Evolutionary conservation across 305 asterid species (phyloP).

Genomic region (Solanum hybrid): DNA sequence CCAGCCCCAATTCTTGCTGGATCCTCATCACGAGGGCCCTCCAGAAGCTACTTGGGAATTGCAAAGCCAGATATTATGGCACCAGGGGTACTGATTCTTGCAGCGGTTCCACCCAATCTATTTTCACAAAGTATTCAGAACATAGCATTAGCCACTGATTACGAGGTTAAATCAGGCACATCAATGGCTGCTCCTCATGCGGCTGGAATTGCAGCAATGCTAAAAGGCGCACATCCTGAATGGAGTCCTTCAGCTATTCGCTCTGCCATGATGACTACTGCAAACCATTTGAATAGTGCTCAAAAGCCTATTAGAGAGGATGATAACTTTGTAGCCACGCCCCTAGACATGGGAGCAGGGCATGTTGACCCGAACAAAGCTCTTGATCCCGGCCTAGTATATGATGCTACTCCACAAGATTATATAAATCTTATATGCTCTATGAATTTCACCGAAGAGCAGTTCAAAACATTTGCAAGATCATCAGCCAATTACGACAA

Average conservation of each 20-base stretch:
- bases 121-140: not conserved
- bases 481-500: slow-evolving; percentile 19
- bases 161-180: not conserved
- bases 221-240: slow-evolving; percentile 4
- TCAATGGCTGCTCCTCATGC: slow-evolving; percentile 5
- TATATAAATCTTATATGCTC: slow-evolving; percentile 14
- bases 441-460: slow-evolving; percentile 6
- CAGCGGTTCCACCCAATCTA: slow-evolving; percentile 17
- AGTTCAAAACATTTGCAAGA: slow-evolving; percentile 11
- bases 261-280: slow-evolving; percentile 1
- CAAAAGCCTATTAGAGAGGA: not conserved
- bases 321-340: not conserved
- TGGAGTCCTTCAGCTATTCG: slow-evolving; percentile 8
- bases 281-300: slow-evolving; percentile 12
- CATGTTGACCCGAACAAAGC: slow-evolving; percentile 14
- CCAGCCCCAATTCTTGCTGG: not conserved
- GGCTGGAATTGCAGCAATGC: not conserved
- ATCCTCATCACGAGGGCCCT: slow-evolving; percentile 26
- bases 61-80: slow-evolving; percentile 41
- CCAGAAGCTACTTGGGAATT: slow-evolving; percentile 16
- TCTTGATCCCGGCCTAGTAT: slow-evolving; percentile 14
- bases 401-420: slow-evolving; percentile 12
- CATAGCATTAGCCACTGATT: not conserved
- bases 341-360: slow-evolving; percentile 18
- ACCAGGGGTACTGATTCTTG: slow-evolving; percentile 24